These are phyloP conservation scores for Rhizopogon roseolus DNA, from an alignment of 768 basidiomycete genomes.

Conservation along the genomic window DNA sequence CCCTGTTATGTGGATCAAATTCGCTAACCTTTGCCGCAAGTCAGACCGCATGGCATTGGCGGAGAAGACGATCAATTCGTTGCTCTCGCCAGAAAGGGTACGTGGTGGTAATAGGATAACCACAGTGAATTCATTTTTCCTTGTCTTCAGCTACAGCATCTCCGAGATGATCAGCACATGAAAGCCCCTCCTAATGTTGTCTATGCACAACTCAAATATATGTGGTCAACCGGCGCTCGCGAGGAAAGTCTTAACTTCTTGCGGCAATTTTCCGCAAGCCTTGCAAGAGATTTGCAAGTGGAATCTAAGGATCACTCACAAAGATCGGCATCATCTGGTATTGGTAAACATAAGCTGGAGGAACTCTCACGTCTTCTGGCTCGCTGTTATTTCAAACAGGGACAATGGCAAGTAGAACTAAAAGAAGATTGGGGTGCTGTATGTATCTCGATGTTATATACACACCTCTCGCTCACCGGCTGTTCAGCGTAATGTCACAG, in stretches of 20 bases:
- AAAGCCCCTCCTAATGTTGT: constrained; percentile 95
- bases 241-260: constrained; percentile 81
- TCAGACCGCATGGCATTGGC: constrained; percentile 91
- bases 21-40: constrained; percentile 95
- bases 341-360: constrained; percentile 54
- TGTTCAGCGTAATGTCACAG: constrained; percentile 66
- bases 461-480: constrained; percentile 8
- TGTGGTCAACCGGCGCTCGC: constrained; percentile 84
- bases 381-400: constrained; percentile 93
- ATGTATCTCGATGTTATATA: constrained; percentile 23
- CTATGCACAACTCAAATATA: constrained; percentile 92
- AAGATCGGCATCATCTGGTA: constrained; percentile 33
- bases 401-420: constrained; percentile 87
- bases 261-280: constrained; percentile 72
- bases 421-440: constrained; percentile 79
- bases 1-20: constrained; percentile 98
- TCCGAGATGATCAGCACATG: constrained; percentile 44
- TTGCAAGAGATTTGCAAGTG: constrained; percentile 69
- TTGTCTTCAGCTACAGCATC: constrained; percentile 34
- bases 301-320: constrained; percentile 48
- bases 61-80: constrained; percentile 93
- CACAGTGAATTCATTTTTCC: background rate
- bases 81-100: constrained; percentile 73
- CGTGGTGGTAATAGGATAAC: constrained; percentile 9
- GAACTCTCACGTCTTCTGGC: constrained; percentile 87